Evolutionary conservation across 176 grass and related monocot genomes (phyloP).

Genomic region (Neostapfia colusana): DNA sequence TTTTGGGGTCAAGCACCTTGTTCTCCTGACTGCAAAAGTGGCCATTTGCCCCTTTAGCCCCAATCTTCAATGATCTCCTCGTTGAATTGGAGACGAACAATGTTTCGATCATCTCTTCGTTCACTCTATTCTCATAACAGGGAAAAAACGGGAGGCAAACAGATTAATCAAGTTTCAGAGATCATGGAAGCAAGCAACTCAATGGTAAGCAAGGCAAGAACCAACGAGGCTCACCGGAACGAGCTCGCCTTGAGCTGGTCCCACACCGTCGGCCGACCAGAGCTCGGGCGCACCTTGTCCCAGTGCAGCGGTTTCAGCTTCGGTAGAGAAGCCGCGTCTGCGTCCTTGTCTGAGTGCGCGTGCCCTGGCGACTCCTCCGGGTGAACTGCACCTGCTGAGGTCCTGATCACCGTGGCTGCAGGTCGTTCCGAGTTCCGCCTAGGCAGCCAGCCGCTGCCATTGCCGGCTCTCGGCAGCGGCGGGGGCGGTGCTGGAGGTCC

Average conservation of each 20-base stretch:
- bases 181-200: conserved; percentile 12
- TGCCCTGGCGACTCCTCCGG: conserved; percentile 32
- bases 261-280: conserved; percentile 70
- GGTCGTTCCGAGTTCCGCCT: conserved; percentile 36
- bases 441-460: conserved; percentile 54
- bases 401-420: conserved; percentile 47
- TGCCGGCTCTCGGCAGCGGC: conserved; percentile 42
- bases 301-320: conserved; percentile 78
- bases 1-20: conserved; percentile 64
- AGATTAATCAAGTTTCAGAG: not conserved
- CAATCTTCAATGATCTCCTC: conserved; percentile 54
- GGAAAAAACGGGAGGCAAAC: not conserved
- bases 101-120: conserved; percentile 78
- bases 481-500: conserved; percentile 42
- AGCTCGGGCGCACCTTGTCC: conserved; percentile 76
- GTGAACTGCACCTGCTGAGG: conserved; percentile 38
- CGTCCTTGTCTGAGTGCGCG: conserved; percentile 25
- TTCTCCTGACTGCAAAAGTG: conserved; percentile 51
- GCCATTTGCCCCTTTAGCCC: conserved; percentile 44
- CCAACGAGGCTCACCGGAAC: conserved; percentile 49
- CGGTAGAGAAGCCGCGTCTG: conserved; percentile 25
- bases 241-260: conserved; percentile 79
- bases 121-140: conserved; percentile 35
- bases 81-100: conserved; percentile 71
- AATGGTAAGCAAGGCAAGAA: not conserved